Base-by-base conservation (phyloP, 495 filamentous ascomycete species). In the Parachaetomium inaequale region DNA sequence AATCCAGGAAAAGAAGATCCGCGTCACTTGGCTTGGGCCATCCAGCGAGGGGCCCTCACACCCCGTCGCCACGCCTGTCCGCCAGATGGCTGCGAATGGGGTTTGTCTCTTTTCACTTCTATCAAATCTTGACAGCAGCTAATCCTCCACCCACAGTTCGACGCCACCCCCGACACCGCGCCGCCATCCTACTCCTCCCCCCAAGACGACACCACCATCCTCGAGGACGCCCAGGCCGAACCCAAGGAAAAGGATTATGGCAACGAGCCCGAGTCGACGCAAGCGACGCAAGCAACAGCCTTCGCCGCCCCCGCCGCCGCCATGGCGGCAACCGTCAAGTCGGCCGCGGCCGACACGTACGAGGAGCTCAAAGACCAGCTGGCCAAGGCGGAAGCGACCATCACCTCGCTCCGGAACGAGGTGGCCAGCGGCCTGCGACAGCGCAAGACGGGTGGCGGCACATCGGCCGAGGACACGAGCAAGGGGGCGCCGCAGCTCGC, bases 1-100 rank as follows among this genome's bases (percentile, higher is more conserved):
- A 0, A 86, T 98, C 59, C 84, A 89, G 68, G 95, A 98, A 79
- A 90, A 88, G 79, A 98, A 98, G 79, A 98, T 98, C 64, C 88
- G 93, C n/a, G 94, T 98, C 59, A 78, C 77, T 40, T 98, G 90
- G 76, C 78, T 97, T 4, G 76, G 88, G 32, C 64, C 73, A 15
- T 43, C 65, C 10, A 61, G 68, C 28, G 67, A 68, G 12, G 65
- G 63, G 8, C 43, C 59, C 26, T 29, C 57, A n/a, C 61, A 63
- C 23, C 54, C 61, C 3, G 59, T 59, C 5, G 55, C 63, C 0
- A 75, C 74, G 3, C 73, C 73, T 17, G 40, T 55, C 40, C 72
- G 70, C n/a, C 58, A 55, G n/a, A 38, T 62, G 21, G 50, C 65
- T 19, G 47, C 64, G 8, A 75, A 73, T 59, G 72, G 70, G 55